Base-by-base conservation (phyloP, 2,329 filamentous ascomycete species). In the Penicillium sp. region DNA sequence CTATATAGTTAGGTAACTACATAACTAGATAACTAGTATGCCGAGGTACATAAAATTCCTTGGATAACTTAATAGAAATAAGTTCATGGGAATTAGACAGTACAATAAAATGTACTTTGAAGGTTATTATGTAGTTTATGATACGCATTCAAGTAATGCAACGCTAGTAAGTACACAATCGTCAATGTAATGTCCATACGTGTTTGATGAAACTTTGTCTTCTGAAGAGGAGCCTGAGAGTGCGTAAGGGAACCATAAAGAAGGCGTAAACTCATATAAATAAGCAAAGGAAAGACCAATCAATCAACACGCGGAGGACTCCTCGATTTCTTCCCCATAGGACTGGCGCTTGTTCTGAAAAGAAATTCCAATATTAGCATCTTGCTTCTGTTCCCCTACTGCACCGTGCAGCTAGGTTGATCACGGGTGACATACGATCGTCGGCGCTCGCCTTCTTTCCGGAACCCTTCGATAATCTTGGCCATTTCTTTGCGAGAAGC, bases 401-500 rank as follows among this genome's bases (percentile, higher is more conserved):
- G 17, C 31, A 36, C 31, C 21, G 19, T 21, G 21, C 43, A 45
- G n/a, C 33, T n/a, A 10, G 15, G 41, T 29, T 12, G 23, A 23
- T 21, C 15, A 48, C 2, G 33, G 35, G 33, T 21, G 0, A 85
- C 89, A 81, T 79, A 92, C 88, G 89, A 91, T 80, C 88, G 82
- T 72, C 93, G 84, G 65, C 90, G 83, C 75, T 96, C 90, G 23
- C 90, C 93, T 74, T 97, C 93, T 73, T 92, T 92, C 59, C 92
- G 86, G 69, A 96, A 84, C 36, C 82, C 87, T 67, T 97, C 91
- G 63, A 97, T 96, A 38, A 94, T 93, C 70, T 86, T 87, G 63
- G 96, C 76, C 86, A 99, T 97, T 74, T 96, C 91, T 75, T 96
- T 96, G 53, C 94, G 82, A 1, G 90, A 91, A 6, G 88, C 87